phyloP scores from a whole-genome alignment of 257 asterid species.

The Eustoma russellianum region DNA sequence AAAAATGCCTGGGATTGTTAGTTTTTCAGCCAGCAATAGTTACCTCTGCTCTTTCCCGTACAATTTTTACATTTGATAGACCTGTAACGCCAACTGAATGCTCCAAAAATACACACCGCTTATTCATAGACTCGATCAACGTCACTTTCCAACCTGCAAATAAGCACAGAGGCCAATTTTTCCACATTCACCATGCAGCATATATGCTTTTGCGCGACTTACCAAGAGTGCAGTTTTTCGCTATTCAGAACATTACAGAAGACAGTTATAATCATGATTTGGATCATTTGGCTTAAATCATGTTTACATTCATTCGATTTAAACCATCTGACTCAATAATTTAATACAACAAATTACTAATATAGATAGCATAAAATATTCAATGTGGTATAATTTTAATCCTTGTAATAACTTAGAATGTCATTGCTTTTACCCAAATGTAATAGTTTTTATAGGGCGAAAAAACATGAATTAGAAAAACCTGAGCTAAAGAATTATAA shows the following conservation, averaged over 20 bases:
- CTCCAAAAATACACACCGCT: conserved; percentile 86
- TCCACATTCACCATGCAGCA: too few species aligned
- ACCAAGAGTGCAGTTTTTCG: neutral
- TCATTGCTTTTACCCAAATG: neutral
- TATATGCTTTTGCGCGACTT: neutral
- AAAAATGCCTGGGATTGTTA: too few species aligned
- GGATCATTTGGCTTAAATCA: too few species aligned
- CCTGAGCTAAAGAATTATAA: neutral
- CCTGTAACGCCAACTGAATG: conserved; percentile 46
- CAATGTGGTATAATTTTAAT: neutral
- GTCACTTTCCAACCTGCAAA: conserved; percentile 79
- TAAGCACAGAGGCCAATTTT: neutral
- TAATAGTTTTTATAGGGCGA: too few species aligned
- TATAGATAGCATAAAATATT: too few species aligned
- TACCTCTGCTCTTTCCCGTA: conserved; percentile 87
- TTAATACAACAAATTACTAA: too few species aligned
- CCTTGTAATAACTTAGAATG: neutral
- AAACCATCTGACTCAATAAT: too few species aligned
- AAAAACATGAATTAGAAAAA: too few species aligned
- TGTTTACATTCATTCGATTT: too few species aligned
- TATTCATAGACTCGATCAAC: conserved; percentile 73
- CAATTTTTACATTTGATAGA: conserved; percentile 61
- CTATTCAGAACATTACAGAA: neutral
- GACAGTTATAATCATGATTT: too few species aligned
- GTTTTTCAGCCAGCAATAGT: neutral